Percentiles rank a stretch among this genome's conserved stretches.
Evolutionary conservation across 306 rosid species (phyloP).

Genomic region (Rubus parviflorus): DNA sequence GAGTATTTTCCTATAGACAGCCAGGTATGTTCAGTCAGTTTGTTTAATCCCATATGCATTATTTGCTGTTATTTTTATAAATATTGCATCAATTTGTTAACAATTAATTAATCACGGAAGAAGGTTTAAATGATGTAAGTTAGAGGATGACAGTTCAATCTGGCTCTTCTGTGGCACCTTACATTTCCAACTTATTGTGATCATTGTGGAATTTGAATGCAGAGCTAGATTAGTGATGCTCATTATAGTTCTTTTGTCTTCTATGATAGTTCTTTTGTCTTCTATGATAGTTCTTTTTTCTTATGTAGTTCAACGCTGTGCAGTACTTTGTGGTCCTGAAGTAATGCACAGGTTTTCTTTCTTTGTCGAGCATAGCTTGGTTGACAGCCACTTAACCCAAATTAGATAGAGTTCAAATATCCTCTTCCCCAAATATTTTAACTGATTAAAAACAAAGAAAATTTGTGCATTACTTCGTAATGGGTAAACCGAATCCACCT

Average conservation of each 20-base stretch:
- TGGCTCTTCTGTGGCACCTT: background rate
- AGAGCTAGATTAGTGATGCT: background rate
- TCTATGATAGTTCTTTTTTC: background rate
- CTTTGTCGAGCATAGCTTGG: background rate
- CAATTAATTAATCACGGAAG: background rate
- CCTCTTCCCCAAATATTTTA: background rate
- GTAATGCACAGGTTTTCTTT: background rate
- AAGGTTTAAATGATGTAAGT: background rate
- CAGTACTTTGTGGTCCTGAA: background rate
- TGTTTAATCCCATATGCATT: slow-evolving; percentile 10
- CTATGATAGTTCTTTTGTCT: no score
- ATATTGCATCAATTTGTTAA: background rate
- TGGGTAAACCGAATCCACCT: background rate
- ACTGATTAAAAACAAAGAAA: background rate
- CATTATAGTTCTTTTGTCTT: background rate
- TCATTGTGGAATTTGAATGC: background rate
- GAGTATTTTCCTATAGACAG: slow-evolving; percentile 90
- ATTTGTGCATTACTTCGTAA: background rate
- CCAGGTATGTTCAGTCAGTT: slow-evolving; percentile 56
- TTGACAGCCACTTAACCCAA: background rate
- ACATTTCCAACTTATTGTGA: background rate
- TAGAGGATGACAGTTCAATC: background rate
- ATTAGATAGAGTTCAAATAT: background rate
- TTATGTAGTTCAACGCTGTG: background rate
- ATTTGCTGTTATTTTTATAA: slow-evolving; percentile 6